Percentiles rank a stretch among this genome's conserved stretches.
phyloP scores from a whole-genome alignment of 805 yeast genomes.

The Pichia insulana region DNA sequence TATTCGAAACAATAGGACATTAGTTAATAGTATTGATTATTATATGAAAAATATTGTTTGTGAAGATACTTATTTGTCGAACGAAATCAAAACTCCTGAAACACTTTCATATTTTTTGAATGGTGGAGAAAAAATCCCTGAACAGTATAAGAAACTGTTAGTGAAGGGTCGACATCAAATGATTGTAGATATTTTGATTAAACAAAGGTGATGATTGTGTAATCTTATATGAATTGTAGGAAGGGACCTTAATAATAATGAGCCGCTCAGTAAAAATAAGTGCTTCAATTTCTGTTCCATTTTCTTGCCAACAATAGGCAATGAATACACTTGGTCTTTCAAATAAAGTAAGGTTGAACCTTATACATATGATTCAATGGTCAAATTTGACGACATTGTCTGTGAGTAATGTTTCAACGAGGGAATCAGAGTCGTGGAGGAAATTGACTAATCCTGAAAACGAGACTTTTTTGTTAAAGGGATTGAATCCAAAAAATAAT shows the following conservation, averaged over 20 bases:
- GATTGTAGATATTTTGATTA: background rate
- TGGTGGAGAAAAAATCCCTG: background rate
- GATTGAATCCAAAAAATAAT: constrained; percentile 8
- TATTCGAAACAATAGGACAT: background rate
- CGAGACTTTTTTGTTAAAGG: constrained; percentile 4
- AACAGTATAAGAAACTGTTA: background rate
- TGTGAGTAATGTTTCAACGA: background rate
- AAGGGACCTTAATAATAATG: no score
- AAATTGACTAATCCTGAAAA: background rate
- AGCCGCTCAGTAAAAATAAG: no score
- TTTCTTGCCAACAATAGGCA: background rate
- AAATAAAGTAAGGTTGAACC: constrained; percentile 32
- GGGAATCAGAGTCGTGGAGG: background rate
- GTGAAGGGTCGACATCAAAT: background rate
- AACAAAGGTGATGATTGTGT: background rate
- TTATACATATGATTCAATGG: constrained; percentile 41
- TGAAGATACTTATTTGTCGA: background rate
- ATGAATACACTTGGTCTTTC: constrained; percentile 16
- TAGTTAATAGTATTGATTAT: background rate
- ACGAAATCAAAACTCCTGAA: background rate
- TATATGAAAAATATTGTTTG: background rate
- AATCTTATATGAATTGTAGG: no score
- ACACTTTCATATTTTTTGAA: background rate
- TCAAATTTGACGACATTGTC: constrained; percentile 13
- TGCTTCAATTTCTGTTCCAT: no score